These are phyloP conservation scores for Hypericum androsaemum DNA, from an alignment of 345 rosid genomes.

Conservation along the genomic window DNA sequence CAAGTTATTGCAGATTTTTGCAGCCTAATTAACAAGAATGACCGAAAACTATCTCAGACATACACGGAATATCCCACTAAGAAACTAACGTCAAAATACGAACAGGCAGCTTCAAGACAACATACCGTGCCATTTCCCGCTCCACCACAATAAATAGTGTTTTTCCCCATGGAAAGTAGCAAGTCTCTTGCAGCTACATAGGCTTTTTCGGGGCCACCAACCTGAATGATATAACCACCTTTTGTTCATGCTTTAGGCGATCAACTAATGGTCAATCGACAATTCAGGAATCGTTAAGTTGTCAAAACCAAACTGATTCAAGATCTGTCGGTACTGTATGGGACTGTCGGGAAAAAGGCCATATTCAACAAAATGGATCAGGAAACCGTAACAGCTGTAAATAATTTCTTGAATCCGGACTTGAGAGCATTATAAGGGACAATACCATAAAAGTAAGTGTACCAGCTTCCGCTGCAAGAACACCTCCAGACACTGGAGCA, in stretches of 20 bases:
- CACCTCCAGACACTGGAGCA: constrained; percentile 98
- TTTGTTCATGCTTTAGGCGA: constrained; percentile 11
- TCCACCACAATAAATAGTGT: constrained; percentile 76
- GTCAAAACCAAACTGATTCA: no score
- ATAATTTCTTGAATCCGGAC: not conserved
- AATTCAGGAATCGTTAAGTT: no score
- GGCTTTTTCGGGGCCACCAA: constrained; percentile 80
- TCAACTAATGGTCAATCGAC: no score
- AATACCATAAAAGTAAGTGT: constrained; percentile 86
- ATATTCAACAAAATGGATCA: no score
- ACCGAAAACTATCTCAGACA: not conserved
- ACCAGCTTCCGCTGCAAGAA: constrained; percentile 84
- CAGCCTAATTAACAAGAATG: constrained; percentile 42
- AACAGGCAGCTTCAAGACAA: constrained; percentile 11
- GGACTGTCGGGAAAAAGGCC: no score
- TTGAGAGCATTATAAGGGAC: constrained; percentile 6
- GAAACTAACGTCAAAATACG: not conserved
- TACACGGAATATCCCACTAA: no score
- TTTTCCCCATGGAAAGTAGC: constrained; percentile 74
- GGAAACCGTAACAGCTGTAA: no score
- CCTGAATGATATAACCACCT: constrained; percentile 37
- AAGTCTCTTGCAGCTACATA: constrained; percentile 59
- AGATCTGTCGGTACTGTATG: no score
- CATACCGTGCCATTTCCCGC: constrained; percentile 94
- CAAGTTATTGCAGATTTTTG: constrained; percentile 90